phyloP scores from a whole-genome alignment of 768 basidiomycete genomes.

The Roridomyces roridus region DNA sequence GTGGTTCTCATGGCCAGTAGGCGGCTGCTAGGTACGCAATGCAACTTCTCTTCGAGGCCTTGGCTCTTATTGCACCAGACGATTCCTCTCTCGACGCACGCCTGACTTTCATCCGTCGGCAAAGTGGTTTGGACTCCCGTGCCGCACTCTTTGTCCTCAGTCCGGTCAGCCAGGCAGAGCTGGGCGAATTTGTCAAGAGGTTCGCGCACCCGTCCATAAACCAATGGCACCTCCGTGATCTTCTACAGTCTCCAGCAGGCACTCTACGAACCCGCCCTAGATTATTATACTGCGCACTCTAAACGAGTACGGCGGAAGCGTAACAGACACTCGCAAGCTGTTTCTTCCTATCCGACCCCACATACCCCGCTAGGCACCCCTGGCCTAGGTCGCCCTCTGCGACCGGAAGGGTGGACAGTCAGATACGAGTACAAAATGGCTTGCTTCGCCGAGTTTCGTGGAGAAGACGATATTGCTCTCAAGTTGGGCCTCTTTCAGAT shows the following conservation, averaged over 20 bases:
- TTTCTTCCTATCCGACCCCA: constrained; percentile 57
- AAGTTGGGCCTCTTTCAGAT: constrained; percentile 61
- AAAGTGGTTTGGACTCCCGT: constrained; percentile 88
- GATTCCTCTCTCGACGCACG: constrained; percentile 84
- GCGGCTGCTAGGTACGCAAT: constrained; percentile 76
- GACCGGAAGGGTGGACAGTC: constrained; percentile 93
- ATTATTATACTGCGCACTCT: constrained; percentile 93
- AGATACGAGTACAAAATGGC: constrained; percentile 98
- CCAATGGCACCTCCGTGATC: background rate
- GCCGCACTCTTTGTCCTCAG: constrained; percentile 95
- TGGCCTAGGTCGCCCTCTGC: constrained; percentile 61
- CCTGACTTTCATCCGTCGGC: constrained; percentile 85
- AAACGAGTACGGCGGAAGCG: constrained; percentile 92
- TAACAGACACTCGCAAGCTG: constrained; percentile 73
- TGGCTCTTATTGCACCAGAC: constrained; percentile 51
- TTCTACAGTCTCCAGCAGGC: constrained; percentile 80
- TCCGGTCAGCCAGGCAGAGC: constrained; percentile 85
- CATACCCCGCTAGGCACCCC: constrained; percentile 50
- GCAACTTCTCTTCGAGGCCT: background rate
- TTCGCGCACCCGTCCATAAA: constrained; percentile 29
- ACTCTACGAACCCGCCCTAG: constrained; percentile 85
- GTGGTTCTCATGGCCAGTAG: constrained; percentile 93
- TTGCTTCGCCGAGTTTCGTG: constrained; percentile 93
- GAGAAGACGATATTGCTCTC: constrained; percentile 90
- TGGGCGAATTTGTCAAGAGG: constrained; percentile 90